Evolutionary conservation across 2,329 filamentous ascomycete genomes (phyloP).

Genomic region (Sclerotinia sclerotiorum): DNA sequence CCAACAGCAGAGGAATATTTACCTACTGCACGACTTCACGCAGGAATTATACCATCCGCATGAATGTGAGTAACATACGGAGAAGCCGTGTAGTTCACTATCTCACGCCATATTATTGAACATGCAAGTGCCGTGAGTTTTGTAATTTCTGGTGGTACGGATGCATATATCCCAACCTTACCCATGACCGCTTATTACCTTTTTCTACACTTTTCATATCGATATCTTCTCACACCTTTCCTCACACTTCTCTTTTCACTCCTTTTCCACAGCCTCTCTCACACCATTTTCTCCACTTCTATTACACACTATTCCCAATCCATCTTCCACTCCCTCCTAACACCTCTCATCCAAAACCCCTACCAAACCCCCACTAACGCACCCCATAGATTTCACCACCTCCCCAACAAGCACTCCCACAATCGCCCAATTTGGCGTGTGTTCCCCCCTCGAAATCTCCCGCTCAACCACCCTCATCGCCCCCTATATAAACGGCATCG

Average conservation of each 20-base stretch:
- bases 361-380: neutral
- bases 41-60: neutral
- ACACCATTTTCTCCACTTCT: too few relatives aligned
- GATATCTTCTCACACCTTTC: too few relatives aligned
- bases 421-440: constrained; percentile 67
- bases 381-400: constrained; percentile 56
- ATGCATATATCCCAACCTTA: neutral
- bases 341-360: too few relatives aligned
- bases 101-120: neutral
- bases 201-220: too few relatives aligned
- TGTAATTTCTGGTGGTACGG: neutral
- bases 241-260: neutral
- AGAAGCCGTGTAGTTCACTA: neutral
- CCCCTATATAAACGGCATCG: constrained; percentile 62
- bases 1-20: neutral
- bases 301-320: too few relatives aligned
- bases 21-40: neutral
- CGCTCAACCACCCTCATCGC: constrained; percentile 62
- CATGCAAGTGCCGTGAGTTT: neutral
- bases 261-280: too few relatives aligned
- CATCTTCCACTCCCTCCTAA: neutral
- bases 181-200: neutral
- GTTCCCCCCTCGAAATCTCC: constrained; percentile 59
- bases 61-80: fast-evolving
- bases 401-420: constrained; percentile 57